These are phyloP conservation scores for Zygotorulaspora sp. DNA, from an alignment of 805 yeast species.

Conservation along the genomic window DNA sequence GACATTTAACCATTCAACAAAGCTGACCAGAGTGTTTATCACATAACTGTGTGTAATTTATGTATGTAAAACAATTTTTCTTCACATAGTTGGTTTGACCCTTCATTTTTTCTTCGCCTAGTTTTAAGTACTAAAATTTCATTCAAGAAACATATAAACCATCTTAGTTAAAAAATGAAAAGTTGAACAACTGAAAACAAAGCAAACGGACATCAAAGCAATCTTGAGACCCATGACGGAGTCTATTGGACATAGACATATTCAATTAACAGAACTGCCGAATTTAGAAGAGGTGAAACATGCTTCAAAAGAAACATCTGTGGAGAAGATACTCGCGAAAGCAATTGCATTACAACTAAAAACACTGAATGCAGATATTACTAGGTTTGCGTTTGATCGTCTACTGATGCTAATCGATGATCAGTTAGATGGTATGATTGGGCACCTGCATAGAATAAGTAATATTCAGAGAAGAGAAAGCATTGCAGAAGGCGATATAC, in stretches of 20 bases:
- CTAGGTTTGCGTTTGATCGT: slow-evolving; percentile 38
- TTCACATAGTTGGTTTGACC: too few relatives aligned
- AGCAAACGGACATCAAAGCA: too few relatives aligned
- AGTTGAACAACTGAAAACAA: too few relatives aligned
- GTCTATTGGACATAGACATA: slow-evolving; percentile 6
- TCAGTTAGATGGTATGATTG: slow-evolving; percentile 39
- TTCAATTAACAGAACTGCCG: slow-evolving; percentile 20
- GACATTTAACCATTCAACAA: slow-evolving; percentile 37
- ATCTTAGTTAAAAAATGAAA: too few relatives aligned
- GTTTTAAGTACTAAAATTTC: too few relatives aligned
- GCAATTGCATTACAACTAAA: slow-evolving; percentile 39
- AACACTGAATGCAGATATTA: slow-evolving; percentile 31
- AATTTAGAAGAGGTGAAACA: slow-evolving; percentile 22
- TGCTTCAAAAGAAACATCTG: slow-evolving; percentile 19
- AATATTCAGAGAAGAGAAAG: slow-evolving; percentile 56
- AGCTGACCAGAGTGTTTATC: too few relatives aligned
- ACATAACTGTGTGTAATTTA: too few relatives aligned
- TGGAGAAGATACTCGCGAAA: slow-evolving; percentile 25
- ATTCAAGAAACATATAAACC: too few relatives aligned
- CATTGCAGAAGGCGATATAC: slow-evolving; percentile 52
- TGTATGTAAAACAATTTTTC: too few relatives aligned
- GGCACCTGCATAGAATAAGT: slow-evolving; percentile 45
- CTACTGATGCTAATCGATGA: slow-evolving; percentile 35
- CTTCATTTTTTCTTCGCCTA: too few relatives aligned
- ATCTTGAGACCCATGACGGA: slow-evolving; percentile 6